Conservation (phyloP, 768 basidiomycete species). For the Terana coerulea region DNA sequence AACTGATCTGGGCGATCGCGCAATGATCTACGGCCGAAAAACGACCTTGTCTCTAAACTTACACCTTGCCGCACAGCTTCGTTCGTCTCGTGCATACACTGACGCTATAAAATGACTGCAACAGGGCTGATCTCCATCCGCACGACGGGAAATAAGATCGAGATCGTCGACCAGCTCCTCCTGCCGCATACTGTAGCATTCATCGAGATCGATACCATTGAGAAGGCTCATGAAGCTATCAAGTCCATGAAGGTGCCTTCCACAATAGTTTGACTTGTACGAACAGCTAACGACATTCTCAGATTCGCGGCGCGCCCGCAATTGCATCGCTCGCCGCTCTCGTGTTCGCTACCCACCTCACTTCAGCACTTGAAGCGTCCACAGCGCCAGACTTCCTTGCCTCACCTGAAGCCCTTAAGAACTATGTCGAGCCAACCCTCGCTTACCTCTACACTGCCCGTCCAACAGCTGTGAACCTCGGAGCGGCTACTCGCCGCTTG, state of each 20-base stretch:
- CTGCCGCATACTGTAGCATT: constrained; percentile 73
- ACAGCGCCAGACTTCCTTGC: constrained; percentile 52
- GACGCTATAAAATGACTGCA: constrained; percentile 8
- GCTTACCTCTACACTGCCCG: constrained; percentile 79
- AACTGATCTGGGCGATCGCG: not conserved
- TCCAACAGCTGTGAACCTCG: constrained; percentile 96
- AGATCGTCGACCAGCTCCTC: constrained; percentile 89
- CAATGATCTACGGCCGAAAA: not conserved
- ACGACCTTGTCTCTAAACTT: not conserved
- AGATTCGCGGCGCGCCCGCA: constrained; percentile 92
- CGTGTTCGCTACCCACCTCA: constrained; percentile 63
- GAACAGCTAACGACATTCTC: not conserved
- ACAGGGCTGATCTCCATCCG: constrained; percentile 36
- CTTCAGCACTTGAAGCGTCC: constrained; percentile 43
- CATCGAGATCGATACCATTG: constrained; percentile 61
- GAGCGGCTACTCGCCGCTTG: constrained; percentile 78
- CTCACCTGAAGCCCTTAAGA: constrained; percentile 47
- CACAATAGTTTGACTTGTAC: not conserved
- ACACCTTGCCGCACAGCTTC: not conserved
- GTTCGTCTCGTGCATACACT: not conserved
- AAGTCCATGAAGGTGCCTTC: constrained; percentile 84
- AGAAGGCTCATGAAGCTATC: constrained; percentile 91
- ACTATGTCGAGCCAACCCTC: constrained; percentile 55
- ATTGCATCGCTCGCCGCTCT: constrained; percentile 91
- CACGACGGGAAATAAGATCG: constrained; percentile 49